A percentile compares a stretch with the other conserved stretches of the same genome.
These are phyloP conservation scores for Ustilago nuda DNA, from an alignment of 1,284 basidiomycete species.

Conservation along the genomic window DNA sequence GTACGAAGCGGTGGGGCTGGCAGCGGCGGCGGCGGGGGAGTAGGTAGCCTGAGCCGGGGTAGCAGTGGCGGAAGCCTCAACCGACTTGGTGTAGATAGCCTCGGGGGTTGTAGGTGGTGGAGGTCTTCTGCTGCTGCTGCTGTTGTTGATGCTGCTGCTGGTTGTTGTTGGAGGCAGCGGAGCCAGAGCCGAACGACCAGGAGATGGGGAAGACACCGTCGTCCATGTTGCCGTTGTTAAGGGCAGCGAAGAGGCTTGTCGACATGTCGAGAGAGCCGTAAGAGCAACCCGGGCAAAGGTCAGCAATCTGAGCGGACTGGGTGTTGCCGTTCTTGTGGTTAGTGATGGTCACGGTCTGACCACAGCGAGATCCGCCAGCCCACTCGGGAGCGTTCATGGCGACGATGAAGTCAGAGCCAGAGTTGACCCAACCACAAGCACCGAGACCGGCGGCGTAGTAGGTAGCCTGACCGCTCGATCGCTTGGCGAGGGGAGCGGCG, in stretches of 20 bases:
- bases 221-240: slow-evolving; percentile 63
- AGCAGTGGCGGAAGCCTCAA: slow-evolving; percentile 17
- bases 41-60: slow-evolving; percentile 24
- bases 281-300: slow-evolving; percentile 80
- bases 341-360: slow-evolving; percentile 76
- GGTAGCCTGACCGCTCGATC: slow-evolving; percentile 55
- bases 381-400: slow-evolving; percentile 65
- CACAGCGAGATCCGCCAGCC: slow-evolving; percentile 71
- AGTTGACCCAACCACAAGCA: slow-evolving; percentile 54
- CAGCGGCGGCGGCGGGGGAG: slow-evolving; percentile 18
- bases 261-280: slow-evolving; percentile 83
- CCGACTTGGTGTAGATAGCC: slow-evolving; percentile 21
- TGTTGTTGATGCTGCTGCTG: slow-evolving; percentile 39
- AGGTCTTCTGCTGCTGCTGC: slow-evolving; percentile 33
- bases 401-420: slow-evolving; percentile 60
- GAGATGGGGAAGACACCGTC: slow-evolving; percentile 63
- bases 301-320: slow-evolving; percentile 76
- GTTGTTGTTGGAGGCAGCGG: slow-evolving; percentile 42
- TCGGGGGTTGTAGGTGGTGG: slow-evolving; percentile 34
- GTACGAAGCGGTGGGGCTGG: slow-evolving; percentile 21
- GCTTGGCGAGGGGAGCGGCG: slow-evolving; percentile 53
- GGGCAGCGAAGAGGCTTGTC: slow-evolving; percentile 75
- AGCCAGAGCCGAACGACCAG: slow-evolving; percentile 54
- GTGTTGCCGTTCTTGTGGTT: slow-evolving; percentile 75
- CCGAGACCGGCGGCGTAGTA: slow-evolving; percentile 60